phyloP scores from a whole-genome alignment of 2,329 filamentous ascomycete species.

The Exophiala calicioides region DNA sequence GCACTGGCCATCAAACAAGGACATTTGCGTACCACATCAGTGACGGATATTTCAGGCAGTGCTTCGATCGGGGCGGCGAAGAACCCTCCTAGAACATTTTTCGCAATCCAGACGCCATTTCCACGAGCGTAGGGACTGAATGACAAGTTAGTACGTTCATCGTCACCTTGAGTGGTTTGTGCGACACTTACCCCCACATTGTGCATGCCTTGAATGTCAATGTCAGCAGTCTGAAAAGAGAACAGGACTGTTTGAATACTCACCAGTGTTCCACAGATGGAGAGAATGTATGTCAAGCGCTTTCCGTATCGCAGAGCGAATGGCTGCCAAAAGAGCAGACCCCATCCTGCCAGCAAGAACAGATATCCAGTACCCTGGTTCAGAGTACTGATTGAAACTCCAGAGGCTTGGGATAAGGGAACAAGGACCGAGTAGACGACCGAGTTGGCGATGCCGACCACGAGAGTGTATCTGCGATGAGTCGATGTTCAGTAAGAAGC shows the following conservation, averaged over 20 bases:
- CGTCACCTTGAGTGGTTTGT: background rate
- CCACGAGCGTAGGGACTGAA: conserved; percentile 46
- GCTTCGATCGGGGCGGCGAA: conserved; percentile 53
- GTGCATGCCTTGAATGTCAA: background rate
- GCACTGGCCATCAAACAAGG: no score
- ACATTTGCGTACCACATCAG: conserved; percentile 49
- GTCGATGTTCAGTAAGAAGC: no score
- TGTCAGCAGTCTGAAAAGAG: background rate
- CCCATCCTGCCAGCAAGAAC: conserved; percentile 43
- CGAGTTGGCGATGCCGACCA: conserved; percentile 36
- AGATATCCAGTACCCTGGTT: conserved; percentile 53
- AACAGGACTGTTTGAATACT: conserved; percentile 17
- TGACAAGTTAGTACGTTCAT: conserved; percentile 34
- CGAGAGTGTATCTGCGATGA: conserved; percentile 37
- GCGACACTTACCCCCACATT: conserved; percentile 12
- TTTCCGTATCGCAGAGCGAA: conserved; percentile 49
- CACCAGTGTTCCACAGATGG: conserved; percentile 36
- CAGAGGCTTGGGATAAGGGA: conserved; percentile 45
- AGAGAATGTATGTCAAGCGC: conserved; percentile 32
- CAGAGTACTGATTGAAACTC: conserved; percentile 45
- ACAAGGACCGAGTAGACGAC: conserved; percentile 40
- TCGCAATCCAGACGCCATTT: conserved; percentile 51
- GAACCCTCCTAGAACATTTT: conserved; percentile 51
- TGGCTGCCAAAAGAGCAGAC: conserved; percentile 47
- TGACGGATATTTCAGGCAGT: conserved; percentile 49